These are phyloP conservation scores for Ceratobasidium sp. DNA, from an alignment of 1,284 basidiomycete species.

Conservation along the genomic window DNA sequence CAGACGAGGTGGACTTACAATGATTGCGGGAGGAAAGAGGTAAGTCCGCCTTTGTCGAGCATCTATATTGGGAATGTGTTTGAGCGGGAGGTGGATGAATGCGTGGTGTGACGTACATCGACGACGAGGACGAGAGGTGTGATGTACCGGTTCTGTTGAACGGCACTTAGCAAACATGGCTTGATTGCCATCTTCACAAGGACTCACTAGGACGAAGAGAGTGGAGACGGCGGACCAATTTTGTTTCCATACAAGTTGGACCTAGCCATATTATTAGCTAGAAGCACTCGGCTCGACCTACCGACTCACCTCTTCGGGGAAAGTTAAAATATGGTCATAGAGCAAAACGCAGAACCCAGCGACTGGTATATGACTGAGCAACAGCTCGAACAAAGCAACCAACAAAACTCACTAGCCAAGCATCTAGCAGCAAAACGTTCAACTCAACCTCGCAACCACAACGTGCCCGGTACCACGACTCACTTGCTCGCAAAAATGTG, in stretches of 20 bases:
- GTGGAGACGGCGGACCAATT: slow-evolving; percentile 19
- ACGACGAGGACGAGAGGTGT: slow-evolving; percentile 27
- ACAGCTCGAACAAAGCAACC: slow-evolving; percentile 6
- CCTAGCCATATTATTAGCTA: slow-evolving; percentile 5
- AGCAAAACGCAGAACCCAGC: slow-evolving; percentile 49
- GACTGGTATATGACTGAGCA: slow-evolving; percentile 44
- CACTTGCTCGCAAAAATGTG: slow-evolving; percentile 36
- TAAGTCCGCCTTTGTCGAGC: slow-evolving; percentile 27
- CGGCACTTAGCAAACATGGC: too few relatives aligned
- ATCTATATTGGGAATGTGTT: slow-evolving; percentile 6
- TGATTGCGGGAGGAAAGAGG: slow-evolving; percentile 15
- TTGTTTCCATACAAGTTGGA: slow-evolving; percentile 38
- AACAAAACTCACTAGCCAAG: slow-evolving; percentile 27
- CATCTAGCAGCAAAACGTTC: slow-evolving; percentile 23
- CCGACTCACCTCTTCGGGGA: slow-evolving; percentile 50
- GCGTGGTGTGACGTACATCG: not conserved
- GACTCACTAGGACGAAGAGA: slow-evolving; percentile 27
- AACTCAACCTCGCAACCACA: not conserved
- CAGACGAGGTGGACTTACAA: slow-evolving; percentile 30
- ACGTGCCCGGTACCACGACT: not conserved
- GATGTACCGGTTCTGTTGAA: slow-evolving; percentile 32
- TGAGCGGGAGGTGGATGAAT: not conserved
- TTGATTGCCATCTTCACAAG: too few relatives aligned
- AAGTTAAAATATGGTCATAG: slow-evolving; percentile 52
- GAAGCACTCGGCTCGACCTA: not conserved